phyloP scores from a whole-genome alignment of 129 eudicot genomes.

The Chrysanthemum makinoi region DNA sequence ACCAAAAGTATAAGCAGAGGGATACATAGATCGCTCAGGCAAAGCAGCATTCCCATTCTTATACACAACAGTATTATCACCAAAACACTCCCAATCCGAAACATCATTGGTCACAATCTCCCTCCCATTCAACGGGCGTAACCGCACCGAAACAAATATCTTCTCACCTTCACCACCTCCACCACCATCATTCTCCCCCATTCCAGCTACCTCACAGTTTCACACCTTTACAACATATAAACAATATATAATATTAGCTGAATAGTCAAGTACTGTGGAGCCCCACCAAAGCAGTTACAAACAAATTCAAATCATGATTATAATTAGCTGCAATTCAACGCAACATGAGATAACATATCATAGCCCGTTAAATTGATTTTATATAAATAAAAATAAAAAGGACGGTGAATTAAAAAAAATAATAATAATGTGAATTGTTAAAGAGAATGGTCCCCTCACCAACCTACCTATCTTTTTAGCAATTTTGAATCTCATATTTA shows the following conservation, averaged over 20 bases:
- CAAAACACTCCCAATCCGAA: conserved; percentile 87
- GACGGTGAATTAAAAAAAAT: conserved; percentile 2
- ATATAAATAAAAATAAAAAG: neutral
- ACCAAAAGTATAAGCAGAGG: conserved; percentile 86
- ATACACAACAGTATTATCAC: conserved; percentile 57
- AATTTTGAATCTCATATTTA: no score
- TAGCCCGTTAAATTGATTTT: neutral
- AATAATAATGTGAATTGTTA: neutral
- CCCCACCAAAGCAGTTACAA: conserved; percentile 17
- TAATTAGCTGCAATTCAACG: conserved; percentile 31
- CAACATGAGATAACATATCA: neutral
- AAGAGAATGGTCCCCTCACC: conserved; percentile 9
- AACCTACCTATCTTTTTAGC: neutral
- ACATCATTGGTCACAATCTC: conserved; percentile 65
- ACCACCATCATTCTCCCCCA: conserved; percentile 58
- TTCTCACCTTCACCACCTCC: conserved; percentile 33
- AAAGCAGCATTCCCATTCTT: conserved; percentile 45
- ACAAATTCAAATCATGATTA: conserved; percentile 25
- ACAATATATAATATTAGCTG: neutral
- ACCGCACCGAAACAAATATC: conserved; percentile 77
- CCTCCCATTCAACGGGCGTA: conserved; percentile 82
- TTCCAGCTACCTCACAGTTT: conserved; percentile 14
- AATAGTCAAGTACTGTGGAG: conserved; percentile 23
- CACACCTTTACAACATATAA: conserved; percentile 8
- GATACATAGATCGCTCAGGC: conserved; percentile 72